Percentiles rank a stretch among this genome's conserved stretches.
These are phyloP conservation scores for Coccomyxa subellipsoidea DNA, from an alignment of 163 green algal genomes.

Conservation along the genomic window DNA sequence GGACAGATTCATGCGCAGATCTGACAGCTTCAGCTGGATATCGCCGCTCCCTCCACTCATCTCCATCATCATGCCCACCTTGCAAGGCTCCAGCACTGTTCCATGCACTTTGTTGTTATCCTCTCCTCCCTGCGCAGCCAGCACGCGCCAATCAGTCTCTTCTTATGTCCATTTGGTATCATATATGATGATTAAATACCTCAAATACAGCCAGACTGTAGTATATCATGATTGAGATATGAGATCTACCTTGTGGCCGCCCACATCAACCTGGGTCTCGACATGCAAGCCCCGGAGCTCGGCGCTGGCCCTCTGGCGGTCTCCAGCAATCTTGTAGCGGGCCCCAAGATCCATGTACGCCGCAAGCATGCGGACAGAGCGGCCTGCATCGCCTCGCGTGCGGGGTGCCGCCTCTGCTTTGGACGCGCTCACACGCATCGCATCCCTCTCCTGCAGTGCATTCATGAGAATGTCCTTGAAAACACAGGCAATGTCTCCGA, in stretches of 20 bases:
- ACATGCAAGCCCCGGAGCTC: conserved; percentile 52
- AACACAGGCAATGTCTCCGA: too few species aligned
- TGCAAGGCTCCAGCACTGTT: conserved; percentile 69
- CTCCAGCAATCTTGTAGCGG: conserved; percentile 18
- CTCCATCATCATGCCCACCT: conserved; percentile 46
- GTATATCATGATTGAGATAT: too few species aligned
- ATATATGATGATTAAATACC: too few species aligned
- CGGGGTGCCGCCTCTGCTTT: neutral
- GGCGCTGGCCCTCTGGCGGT: conserved; percentile 27
- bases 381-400: neutral
- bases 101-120: conserved; percentile 33
- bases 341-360: conserved; percentile 39
- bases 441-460: conserved; percentile 17
- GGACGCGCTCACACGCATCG: neutral
- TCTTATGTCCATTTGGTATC: too few species aligned
- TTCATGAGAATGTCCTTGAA: too few species aligned
- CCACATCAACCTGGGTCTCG: conserved; percentile 39
- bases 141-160: neutral
- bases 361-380: conserved; percentile 41
- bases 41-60: conserved; percentile 30
- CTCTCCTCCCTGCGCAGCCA: neutral
- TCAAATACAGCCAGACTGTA: too few species aligned
- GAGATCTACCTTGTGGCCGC: neutral
- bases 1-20: conserved; percentile 66
- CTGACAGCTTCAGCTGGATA: conserved; percentile 27